Evolutionary conservation across 2,329 filamentous ascomycete genomes (phyloP).

Genomic region (Calonectria crousiana): DNA sequence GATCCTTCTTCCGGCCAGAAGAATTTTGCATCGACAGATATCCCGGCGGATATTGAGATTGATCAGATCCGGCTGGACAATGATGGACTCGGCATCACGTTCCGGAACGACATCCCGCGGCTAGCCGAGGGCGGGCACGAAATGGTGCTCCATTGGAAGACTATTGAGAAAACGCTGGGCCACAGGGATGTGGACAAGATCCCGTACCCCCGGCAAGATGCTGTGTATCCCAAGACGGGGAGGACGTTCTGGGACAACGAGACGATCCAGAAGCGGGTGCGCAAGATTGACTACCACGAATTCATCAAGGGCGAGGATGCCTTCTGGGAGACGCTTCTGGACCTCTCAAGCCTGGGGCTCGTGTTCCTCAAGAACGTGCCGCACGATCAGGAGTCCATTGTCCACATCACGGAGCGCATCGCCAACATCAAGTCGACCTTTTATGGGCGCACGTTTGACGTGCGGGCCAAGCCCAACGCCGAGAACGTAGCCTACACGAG

Average conservation of each 20-base stretch:
- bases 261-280: conserved; percentile 55
- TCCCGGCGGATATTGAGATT: conserved; percentile 51
- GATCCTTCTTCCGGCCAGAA: conserved; percentile 72
- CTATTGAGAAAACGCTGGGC: conserved; percentile 50
- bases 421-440: conserved; percentile 88
- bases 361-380: conserved; percentile 84
- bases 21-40: conserved; percentile 59
- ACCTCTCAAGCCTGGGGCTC: conserved; percentile 76
- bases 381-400: conserved; percentile 72
- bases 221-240: conserved; percentile 48
- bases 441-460: conserved; percentile 93
- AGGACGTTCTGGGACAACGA: conserved; percentile 57
- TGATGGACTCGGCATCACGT: conserved; percentile 68
- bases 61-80: conserved; percentile 45
- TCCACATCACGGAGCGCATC: conserved; percentile 77
- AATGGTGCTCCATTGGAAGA: conserved; percentile 50
- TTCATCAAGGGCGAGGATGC: conserved; percentile 73
- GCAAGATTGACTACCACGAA: conserved; percentile 75
- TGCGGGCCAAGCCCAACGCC: conserved; percentile 80
- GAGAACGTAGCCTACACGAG: conserved; percentile 95
- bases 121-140: conserved; percentile 48
- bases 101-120: conserved; percentile 62
- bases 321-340: conserved; percentile 72
- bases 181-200: conserved; percentile 35
- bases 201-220: conserved; percentile 40